These are phyloP conservation scores for Picea engelmannii DNA, from an alignment of 83 land plant species.

Conservation along the genomic window DNA sequence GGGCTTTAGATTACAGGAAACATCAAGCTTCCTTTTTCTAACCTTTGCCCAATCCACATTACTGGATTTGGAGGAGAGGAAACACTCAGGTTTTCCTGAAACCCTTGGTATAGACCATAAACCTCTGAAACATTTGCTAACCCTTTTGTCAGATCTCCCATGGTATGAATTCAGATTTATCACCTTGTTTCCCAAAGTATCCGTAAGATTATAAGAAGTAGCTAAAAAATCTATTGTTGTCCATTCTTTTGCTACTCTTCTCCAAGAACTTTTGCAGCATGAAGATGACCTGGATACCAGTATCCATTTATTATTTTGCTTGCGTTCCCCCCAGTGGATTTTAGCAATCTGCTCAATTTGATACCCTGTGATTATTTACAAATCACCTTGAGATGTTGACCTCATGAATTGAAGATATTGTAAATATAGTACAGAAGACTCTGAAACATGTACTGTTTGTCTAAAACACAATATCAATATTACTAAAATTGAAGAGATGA, in stretches of 20 bases:
- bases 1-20: slow-evolving; percentile 14
- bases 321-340: slow-evolving; percentile 2
- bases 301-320: neutral
- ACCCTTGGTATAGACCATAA: slow-evolving; percentile 3
- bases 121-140: slow-evolving; percentile 2
- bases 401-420: neutral
- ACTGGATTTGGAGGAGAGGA: slow-evolving; percentile 14
- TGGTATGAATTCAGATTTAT: neutral
- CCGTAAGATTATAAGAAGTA: neutral
- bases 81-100: slow-evolving; percentile 22
- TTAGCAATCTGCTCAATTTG: slow-evolving; percentile 2
- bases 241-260: slow-evolving; percentile 1
- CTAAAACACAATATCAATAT: neutral
- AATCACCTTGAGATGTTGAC: neutral
- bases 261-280: neutral
- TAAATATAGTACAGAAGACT: neutral
- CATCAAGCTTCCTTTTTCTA: slow-evolving; percentile 25
- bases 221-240: neutral
- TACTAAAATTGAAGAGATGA: neutral
- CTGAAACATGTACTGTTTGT: neutral
- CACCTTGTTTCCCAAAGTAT: neutral
- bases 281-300: neutral
- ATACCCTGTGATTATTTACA: slow-evolving; percentile 9
- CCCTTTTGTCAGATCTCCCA: neutral
- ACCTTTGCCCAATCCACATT: slow-evolving; percentile 14